Evolutionary conservation across 1,284 basidiomycete species (phyloP), one percentile per base, ranked within the genome.

Genomic region (Irpex rosettiformis): DNA sequence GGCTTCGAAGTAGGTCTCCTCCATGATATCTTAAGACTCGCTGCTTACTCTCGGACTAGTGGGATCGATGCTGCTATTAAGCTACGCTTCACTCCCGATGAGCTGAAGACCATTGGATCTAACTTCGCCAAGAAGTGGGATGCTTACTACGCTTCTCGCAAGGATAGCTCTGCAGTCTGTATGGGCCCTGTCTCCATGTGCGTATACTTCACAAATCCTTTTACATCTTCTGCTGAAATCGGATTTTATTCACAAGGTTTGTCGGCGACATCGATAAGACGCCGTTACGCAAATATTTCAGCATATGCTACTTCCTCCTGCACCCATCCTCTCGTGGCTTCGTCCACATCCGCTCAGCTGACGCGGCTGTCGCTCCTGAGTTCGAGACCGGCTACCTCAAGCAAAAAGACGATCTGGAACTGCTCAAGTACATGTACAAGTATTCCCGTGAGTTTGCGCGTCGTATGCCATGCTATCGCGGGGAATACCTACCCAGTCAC

Each of bases 121-220:
- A 71, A 69, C 4, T 81, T 80, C 59, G 58, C 69, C 25, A 29
- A 65, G 3, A 59, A 69, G 5, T 79, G 77, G 78, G 64, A 75
- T 42, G 61, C 65, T 1, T 72, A 73, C 61, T 81, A 74, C 53
- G 72, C 65, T 21, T 62, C 67, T 8, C 68, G 67, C 0, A 77
- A 75, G 0, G 80, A 82, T 58, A 82, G 80, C 60, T 69, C 79
- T 0, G 72, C 78, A 6, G 60, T 73, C 24, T 69, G 69, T 60
- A 61, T 77, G 2, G 66, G 67, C 13, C 25, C 65, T 13, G 51
- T 67, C 24, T 28, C 61, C 0, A 57, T 66, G 72, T 61, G 67
- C 59, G 76, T 75, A 28, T 21, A 18, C 37, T 28, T 16, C 21
- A 42, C 48, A 7, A 7, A 7, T 27, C 24, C 42, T 13, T 21